Percentiles rank a stretch among this genome's conserved stretches.
Conservation (phyloP, 2,329 filamentous ascomycete species). For the Xylariaceae sp. region DNA sequence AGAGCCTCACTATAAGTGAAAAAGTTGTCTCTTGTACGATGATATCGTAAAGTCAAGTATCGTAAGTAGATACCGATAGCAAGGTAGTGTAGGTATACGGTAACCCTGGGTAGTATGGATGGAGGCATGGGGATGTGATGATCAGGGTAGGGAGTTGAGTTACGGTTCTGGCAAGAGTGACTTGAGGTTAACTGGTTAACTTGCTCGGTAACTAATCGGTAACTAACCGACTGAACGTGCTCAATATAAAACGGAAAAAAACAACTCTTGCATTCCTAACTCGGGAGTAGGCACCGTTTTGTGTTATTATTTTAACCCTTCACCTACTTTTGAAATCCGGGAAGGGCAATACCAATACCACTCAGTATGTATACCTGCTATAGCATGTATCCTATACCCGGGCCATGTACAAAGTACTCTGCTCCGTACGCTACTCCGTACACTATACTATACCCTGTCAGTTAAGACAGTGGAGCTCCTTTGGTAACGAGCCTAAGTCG, state of each 20-base stretch:
- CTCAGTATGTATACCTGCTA: not conserved
- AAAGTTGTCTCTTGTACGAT: no score
- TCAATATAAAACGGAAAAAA: not conserved
- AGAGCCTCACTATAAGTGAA: not conserved
- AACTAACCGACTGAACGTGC: not conserved
- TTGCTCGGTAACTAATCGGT: not conserved
- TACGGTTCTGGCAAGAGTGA: no score
- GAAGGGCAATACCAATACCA: not conserved
- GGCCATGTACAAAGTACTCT: not conserved
- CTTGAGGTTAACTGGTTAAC: no score
- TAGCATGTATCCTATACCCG: no score
- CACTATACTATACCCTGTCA: conserved; percentile 7
- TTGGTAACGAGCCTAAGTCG: conserved; percentile 18
- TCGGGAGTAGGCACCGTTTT: not conserved
- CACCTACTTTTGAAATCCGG: conserved; percentile 16
- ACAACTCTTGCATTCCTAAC: not conserved
- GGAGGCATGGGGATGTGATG: no score
- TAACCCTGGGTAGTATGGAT: no score
- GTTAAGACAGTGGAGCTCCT: conserved; percentile 17
- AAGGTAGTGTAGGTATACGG: no score
- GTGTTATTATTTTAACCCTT: conserved; percentile 1
- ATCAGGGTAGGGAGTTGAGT: no score
- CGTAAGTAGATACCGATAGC: no score
- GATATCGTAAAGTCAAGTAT: no score
- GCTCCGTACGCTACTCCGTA: not conserved